A percentile compares a stretch with the other conserved stretches of the same genome.
These are phyloP conservation scores for Heliophila coronopifolia DNA, from an alignment of 441 rosid genomes.

Conservation along the genomic window DNA sequence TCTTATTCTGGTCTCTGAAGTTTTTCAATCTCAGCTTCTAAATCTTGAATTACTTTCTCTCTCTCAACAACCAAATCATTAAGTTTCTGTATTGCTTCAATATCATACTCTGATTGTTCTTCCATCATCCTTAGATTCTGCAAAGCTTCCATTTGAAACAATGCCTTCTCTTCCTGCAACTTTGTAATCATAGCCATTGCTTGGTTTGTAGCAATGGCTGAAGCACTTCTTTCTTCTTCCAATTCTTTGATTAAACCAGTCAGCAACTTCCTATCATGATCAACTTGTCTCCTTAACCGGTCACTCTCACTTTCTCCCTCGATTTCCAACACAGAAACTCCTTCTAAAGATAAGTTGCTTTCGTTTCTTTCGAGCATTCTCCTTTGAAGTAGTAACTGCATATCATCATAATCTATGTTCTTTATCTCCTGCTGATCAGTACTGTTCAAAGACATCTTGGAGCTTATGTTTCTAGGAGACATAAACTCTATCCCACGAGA, in stretches of 20 bases:
- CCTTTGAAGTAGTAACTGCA: constrained; percentile 52
- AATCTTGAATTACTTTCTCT: constrained; percentile 40
- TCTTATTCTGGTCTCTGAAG: no score
- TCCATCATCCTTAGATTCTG: constrained; percentile 99
- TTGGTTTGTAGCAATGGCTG: constrained; percentile 87
- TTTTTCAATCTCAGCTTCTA: no score
- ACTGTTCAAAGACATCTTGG: constrained; percentile 36
- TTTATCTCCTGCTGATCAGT: constrained; percentile 44
- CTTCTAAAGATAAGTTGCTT: constrained; percentile 73
- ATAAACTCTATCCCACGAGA: constrained; percentile 58
- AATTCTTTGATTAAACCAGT: constrained; percentile 77
- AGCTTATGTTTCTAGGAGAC: constrained; percentile 46
- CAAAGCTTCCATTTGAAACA: constrained; percentile 93
- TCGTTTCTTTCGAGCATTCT: constrained; percentile 79
- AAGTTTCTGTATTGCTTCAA: constrained; percentile 37
- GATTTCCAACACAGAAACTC: constrained; percentile 35
- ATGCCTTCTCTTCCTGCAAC: constrained; percentile 87
- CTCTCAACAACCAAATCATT: constrained; percentile 36
- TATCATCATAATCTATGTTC: constrained; percentile 32
- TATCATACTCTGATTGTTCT: constrained; percentile 85
- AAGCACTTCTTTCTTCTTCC: constrained; percentile 88
- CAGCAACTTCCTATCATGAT: constrained; percentile 69
- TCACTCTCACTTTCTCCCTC: background rate
- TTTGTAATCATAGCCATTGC: constrained; percentile 96
- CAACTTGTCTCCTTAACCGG: constrained; percentile 63